Percentiles rank a stretch among this genome's conserved stretches.
phyloP scores from a whole-genome alignment of 1,284 basidiomycete species.

The Trichosporon sp. region DNA sequence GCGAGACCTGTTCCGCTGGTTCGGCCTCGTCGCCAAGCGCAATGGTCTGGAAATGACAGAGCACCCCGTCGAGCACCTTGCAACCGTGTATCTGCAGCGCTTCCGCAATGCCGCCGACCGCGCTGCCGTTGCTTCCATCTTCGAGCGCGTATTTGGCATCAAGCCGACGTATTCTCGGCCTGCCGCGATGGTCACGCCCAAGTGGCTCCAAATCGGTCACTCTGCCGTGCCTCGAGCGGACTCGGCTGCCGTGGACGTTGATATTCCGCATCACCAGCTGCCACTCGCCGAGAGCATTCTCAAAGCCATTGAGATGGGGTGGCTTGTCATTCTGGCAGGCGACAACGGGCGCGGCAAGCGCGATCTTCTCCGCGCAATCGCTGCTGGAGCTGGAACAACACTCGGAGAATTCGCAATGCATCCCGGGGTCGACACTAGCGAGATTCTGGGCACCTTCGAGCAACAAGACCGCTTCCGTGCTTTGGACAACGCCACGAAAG shows the following conservation, averaged over 20 bases:
- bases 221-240: conserved; percentile 53
- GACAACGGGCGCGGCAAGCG: conserved; percentile 73
- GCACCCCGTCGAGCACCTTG: conserved; percentile 63
- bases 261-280: conserved; percentile 62
- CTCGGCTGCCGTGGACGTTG: conserved; percentile 49
- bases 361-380: conserved; percentile 64
- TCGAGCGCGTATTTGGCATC: conserved; percentile 58
- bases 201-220: conserved; percentile 64
- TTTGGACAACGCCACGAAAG: conserved; percentile 16
- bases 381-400: conserved; percentile 62
- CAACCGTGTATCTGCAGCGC: conserved; percentile 73
- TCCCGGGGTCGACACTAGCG: conserved; percentile 84
- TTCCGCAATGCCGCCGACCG: conserved; percentile 74
- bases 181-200: conserved; percentile 55
- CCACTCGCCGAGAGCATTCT: conserved; percentile 69
- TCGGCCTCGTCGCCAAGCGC: conserved; percentile 49
- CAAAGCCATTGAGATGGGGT: conserved; percentile 68
- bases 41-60: conserved; percentile 57
- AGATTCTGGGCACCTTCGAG: conserved; percentile 93
- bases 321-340: conserved; percentile 86
- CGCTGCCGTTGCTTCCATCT: conserved; percentile 58
- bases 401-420: conserved; percentile 76
- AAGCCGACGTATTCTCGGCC: conserved; percentile 48
- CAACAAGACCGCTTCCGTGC: conserved; percentile 60
- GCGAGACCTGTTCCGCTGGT: conserved; percentile 90